Base-by-base conservation (phyloP, 2,329 filamentous ascomycete genomes). In the Davidsoniella australis region DNA sequence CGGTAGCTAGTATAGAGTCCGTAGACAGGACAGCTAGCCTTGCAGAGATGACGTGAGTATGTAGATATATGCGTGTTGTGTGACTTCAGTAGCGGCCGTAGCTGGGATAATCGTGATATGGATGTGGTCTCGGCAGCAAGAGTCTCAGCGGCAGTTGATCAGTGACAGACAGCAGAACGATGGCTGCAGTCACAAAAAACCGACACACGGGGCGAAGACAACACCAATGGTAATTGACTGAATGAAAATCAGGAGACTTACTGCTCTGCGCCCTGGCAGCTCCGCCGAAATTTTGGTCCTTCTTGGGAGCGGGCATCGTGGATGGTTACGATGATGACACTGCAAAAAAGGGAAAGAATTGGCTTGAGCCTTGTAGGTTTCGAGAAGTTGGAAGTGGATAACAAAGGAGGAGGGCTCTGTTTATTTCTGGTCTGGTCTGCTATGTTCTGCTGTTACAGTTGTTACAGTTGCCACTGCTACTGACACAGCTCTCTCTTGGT, bases 221-320 rank as follows among this genome's bases (percentile, higher is more conserved):
- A 18, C 10, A 33, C 10, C 8, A 8, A 9, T 33, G 26, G 26
- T 6, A 33, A 33, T 33, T 8, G 8, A 10, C 10, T 33, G 26
- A 23, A 41, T 41, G 29, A 33, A 14, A 9, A 14, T 20, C 8
- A 45, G 18, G 41, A n/a, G 41, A 58, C 57, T 45, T 54, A 67
- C 65, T 65, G 51, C 66, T 67, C 45, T 64, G 64, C 50, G 53
- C 53, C 33, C 60, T 60, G 49, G 58, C 55, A 41, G 47, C 24
- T 42, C 47, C 48, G 41, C 52, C 42, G 47, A 51, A 59, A 53
- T 58, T 51, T 29, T 51, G 51, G 43, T 68, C 64, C 56, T 66
- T 67, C 60, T 65, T 67, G 17, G 62, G 58, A 45, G 58, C 56
- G 49, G 65, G 61, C 65, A 67, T 67, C 17, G 58, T 60, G 54